Evolutionary conservation across 2,329 filamentous ascomycete genomes (phyloP), one percentile per base, ranked within the genome.

Genomic region (Phialocephala subalpina): DNA sequence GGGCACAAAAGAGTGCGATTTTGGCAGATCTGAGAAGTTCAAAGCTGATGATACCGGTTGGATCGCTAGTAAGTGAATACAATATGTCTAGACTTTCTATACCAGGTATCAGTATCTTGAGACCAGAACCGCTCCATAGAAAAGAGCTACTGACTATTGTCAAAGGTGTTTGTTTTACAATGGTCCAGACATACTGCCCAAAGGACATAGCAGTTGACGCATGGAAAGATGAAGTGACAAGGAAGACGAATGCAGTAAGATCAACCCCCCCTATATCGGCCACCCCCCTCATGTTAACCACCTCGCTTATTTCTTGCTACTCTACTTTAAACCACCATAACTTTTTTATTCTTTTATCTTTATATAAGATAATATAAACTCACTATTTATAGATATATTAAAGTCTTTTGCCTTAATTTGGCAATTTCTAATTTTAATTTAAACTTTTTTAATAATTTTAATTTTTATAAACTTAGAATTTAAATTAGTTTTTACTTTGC

Each of bases 121-220:
- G 22, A 7, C 7, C 12, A 27, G 25, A 22, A 47, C 20, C 11
- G 22, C 22, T 14, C 22, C 11, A 27, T 14, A 5, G 4, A 20
- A 22, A 49, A 22, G 4, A 42, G 47, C 16, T 14, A n/a, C 47
- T 27, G 22, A 52, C 47, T 7, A 52, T 7, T 8, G 47, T 52
- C 16, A 67, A 66, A 16, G 67, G 29, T 25, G 68, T 68, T 5
- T 38, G 42, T 58, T 67, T 66, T 5, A 72, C 45, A 8, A 71
- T 4, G 5, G 29, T 67, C 71, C 71, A 72, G 6, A 71, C 62
- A 38, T 71, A 71, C 42, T 73, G 67, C 16, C 63, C 62, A 16
- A 69, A 69, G 22, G 67, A 64, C 16, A 47, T 47, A 18, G 56
- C 47, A 14, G 45, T 62, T 25, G 64, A 64, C 18, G 69, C 64